Evolutionary conservation across 257 asterid genomes (phyloP), one percentile per base, ranked within the genome.

Genomic region (Penstemon davidsonii): DNA sequence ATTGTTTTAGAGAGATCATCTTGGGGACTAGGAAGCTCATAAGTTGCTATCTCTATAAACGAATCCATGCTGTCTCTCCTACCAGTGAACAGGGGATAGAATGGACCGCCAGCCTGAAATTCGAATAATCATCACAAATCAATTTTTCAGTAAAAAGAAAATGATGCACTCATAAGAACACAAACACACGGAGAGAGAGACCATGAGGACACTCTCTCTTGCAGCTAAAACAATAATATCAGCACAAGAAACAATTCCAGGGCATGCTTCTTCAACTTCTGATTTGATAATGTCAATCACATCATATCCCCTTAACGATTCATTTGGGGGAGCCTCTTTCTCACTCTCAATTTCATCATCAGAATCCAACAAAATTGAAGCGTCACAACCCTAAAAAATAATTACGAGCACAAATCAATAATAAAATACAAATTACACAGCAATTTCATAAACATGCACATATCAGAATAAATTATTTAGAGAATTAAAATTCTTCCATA

Each of bases 21-120:
- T 4, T 78, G 68, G 4, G 96, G 96, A 67, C 66, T 67, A 44
- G 96, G 96, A 65, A 92, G 87, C 54, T 83, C 86, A 15, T 2
- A 8, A 7, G 65, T 43, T 39, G 96, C 87, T 62, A 66, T 73
- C 4, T 62, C 63, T 5, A 56, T 43, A 72, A 61, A 83, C n/a
- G 92, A 66, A 44, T 10, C 9, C 5, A 15, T 54, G 74, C 91
- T 83, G 78, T 89, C 96, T 73, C 58, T 76, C 74, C 96, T 76
- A 18, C 96, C 98, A 0, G 96, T 92, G 58, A 50, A 64, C 69
- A 87, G 73, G 10, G 95, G 97, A 73, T 86, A 89, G 86, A 83
- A 92, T 2, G 95, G 95, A 36, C 98, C 96, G 18, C 96, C 96
- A 50, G 81, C 84, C 98, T 91, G 86, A 62, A 81, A 77, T 13